These are phyloP conservation scores for Arthrinium puccinioides DNA, from an alignment of 2,329 filamentous ascomycete genomes.

Conservation along the genomic window DNA sequence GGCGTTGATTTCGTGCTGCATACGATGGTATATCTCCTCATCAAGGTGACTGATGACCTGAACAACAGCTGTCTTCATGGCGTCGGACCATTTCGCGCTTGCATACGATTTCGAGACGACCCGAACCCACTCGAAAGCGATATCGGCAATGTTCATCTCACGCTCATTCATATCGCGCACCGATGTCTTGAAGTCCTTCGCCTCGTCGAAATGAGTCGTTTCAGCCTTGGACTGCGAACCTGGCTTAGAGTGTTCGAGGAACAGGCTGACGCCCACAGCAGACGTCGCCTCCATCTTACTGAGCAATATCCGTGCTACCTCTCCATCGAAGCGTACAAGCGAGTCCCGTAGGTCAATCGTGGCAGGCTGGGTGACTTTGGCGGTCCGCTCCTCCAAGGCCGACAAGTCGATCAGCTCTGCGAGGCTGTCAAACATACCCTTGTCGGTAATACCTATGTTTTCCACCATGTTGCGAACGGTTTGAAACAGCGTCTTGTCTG, in stretches of 20 bases:
- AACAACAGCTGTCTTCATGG: conserved; percentile 48
- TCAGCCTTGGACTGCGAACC: conserved; percentile 41
- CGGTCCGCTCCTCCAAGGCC: conserved; percentile 40
- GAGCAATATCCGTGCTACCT: conserved; percentile 44
- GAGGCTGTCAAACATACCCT: conserved; percentile 34
- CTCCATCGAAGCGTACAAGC: conserved; percentile 44
- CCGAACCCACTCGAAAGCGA: conserved; percentile 52
- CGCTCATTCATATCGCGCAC: conserved; percentile 37
- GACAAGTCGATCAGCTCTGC: conserved; percentile 46
- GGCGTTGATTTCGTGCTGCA: conserved; percentile 33
- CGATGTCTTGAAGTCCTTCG: conserved; percentile 44
- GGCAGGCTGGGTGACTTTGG: conserved; percentile 37
- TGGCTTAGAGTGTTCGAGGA: conserved; percentile 56
- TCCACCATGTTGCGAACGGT: conserved; percentile 48
- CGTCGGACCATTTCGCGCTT: conserved; percentile 49
- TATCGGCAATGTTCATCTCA: conserved; percentile 49
- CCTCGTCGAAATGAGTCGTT: conserved; percentile 43
- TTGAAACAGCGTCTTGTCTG: conserved; percentile 48
- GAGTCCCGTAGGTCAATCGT: conserved; percentile 42
- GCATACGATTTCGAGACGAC: conserved; percentile 43
- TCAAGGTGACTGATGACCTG: conserved; percentile 50
- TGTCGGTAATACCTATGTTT: conserved; percentile 45
- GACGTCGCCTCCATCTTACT: conserved; percentile 42
- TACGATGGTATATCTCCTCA: conserved; percentile 39
- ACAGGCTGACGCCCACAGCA: conserved; percentile 49